A percentile compares a stretch with the other conserved stretches of the same genome.
phyloP scores from a whole-genome alignment of 1,284 basidiomycete species.

The Trametes hirsuta region DNA sequence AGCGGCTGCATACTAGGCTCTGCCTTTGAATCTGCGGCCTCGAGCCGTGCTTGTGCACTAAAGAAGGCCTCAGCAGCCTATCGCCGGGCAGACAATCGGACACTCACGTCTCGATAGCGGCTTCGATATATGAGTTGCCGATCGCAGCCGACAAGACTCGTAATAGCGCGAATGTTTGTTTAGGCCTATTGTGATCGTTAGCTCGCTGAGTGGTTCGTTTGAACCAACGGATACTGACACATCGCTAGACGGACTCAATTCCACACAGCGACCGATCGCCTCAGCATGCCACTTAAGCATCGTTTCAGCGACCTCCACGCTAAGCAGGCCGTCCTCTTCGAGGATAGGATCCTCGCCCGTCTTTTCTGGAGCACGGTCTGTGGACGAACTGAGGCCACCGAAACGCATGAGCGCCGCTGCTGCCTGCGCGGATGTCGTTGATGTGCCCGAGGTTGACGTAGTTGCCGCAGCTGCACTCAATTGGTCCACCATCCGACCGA shows the following conservation, averaged over 20 bases:
- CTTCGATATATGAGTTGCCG: conserved; percentile 86
- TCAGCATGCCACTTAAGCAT: conserved; percentile 98
- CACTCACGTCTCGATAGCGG: conserved; percentile 87
- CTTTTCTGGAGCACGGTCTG: conserved; percentile 57
- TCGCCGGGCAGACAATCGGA: background rate
- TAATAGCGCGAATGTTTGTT: conserved; percentile 86
- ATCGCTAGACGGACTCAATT: conserved; percentile 79
- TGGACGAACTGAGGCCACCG: conserved; percentile 68
- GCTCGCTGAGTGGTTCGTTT: background rate
- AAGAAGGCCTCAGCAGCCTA: conserved; percentile 9
- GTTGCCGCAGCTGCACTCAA: conserved; percentile 79
- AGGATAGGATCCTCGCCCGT: conserved; percentile 66
- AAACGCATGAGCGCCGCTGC: conserved; percentile 83
- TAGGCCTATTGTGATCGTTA: conserved; percentile 59
- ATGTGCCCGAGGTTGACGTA: conserved; percentile 56
- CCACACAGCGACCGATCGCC: conserved; percentile 89
- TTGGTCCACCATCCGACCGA: conserved; percentile 93
- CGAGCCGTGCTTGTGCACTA: conserved; percentile 75
- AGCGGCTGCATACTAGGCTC: conserved; percentile 84
- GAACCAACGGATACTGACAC: conserved; percentile 57
- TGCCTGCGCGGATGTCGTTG: conserved; percentile 75
- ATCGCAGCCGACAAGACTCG: conserved; percentile 90
- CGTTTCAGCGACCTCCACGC: conserved; percentile 78
- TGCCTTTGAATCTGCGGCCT: conserved; percentile 72
- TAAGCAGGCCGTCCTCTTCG: conserved; percentile 83